Evolutionary conservation across 2,329 filamentous ascomycete genomes (phyloP).

Genomic region (Apiospora rasikravindrae): DNA sequence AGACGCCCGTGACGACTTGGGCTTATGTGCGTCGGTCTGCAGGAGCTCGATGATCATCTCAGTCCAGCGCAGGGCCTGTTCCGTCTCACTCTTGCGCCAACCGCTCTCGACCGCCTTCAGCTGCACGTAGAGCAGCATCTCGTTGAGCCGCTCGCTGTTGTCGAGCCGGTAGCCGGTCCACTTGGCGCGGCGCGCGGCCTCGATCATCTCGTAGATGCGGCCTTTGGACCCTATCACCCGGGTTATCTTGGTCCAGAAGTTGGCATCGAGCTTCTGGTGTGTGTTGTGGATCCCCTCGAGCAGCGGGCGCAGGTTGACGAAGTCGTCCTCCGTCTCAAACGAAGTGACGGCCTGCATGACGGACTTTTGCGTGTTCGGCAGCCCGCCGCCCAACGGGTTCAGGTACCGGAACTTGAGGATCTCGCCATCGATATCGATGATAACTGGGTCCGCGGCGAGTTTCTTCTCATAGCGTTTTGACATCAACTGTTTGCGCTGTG

Average conservation of each 20-base stretch:
- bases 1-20: slow-evolving; percentile 23
- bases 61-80: slow-evolving; percentile 50
- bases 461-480: slow-evolving; percentile 49
- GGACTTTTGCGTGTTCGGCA: slow-evolving; percentile 49
- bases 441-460: slow-evolving; percentile 60
- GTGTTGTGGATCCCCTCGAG: slow-evolving; percentile 56
- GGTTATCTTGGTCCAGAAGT: slow-evolving; percentile 46
- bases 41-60: slow-evolving; percentile 56
- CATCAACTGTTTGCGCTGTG: slow-evolving; percentile 61
- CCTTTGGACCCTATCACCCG: slow-evolving; percentile 47
- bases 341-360: slow-evolving; percentile 44
- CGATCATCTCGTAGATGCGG: slow-evolving; percentile 52
- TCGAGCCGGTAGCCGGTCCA: slow-evolving; percentile 53
- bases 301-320: slow-evolving; percentile 56
- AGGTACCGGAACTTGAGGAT: slow-evolving; percentile 57
- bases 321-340: slow-evolving; percentile 58
- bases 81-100: slow-evolving; percentile 43
- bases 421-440: slow-evolving; percentile 63
- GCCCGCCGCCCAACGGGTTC: slow-evolving; percentile 44
- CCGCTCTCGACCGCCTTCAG: slow-evolving; percentile 46
- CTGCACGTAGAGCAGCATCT: slow-evolving; percentile 46
- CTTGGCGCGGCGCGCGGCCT: slow-evolving; percentile 52
- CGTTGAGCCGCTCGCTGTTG: slow-evolving; percentile 46
- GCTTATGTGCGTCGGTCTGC: slow-evolving; percentile 47
- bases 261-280: slow-evolving; percentile 42